phyloP scores from a whole-genome alignment of 2,329 filamentous ascomycete species.

The Aspergillus neoniger region DNA sequence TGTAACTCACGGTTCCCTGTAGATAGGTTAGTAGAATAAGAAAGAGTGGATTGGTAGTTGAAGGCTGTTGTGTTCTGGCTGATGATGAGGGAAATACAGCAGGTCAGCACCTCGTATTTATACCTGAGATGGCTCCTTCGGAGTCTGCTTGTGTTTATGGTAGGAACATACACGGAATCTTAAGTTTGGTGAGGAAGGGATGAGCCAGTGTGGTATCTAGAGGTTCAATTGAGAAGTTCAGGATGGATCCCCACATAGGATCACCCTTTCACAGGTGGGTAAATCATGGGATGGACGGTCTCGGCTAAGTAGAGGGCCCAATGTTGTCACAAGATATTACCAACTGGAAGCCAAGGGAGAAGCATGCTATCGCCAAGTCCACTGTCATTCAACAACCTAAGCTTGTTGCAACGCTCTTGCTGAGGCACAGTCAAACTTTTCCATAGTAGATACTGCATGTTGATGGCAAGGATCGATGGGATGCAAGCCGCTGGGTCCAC shows the following conservation, averaged over 20 bases:
- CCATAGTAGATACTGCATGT: neutral
- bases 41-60: neutral
- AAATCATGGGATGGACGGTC: too few species aligned
- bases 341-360: too few species aligned
- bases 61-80: neutral
- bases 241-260: too few species aligned
- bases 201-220: too few species aligned
- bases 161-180: too few species aligned
- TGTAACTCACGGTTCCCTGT: neutral
- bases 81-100: neutral
- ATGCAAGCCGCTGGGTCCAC: neutral
- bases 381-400: neutral
- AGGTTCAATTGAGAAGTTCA: too few species aligned
- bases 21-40: conserved; percentile 7
- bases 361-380: too few species aligned
- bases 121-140: neutral
- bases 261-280: too few species aligned
- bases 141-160: too few species aligned
- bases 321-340: too few species aligned
- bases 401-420: neutral
- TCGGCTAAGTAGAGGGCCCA: too few species aligned
- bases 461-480: neutral
- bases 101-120: neutral
- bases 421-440: neutral
- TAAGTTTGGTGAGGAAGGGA: too few species aligned